Evolutionary conservation across 202 grass and related monocot species (phyloP).

Genomic region (Panicum hallii): DNA sequence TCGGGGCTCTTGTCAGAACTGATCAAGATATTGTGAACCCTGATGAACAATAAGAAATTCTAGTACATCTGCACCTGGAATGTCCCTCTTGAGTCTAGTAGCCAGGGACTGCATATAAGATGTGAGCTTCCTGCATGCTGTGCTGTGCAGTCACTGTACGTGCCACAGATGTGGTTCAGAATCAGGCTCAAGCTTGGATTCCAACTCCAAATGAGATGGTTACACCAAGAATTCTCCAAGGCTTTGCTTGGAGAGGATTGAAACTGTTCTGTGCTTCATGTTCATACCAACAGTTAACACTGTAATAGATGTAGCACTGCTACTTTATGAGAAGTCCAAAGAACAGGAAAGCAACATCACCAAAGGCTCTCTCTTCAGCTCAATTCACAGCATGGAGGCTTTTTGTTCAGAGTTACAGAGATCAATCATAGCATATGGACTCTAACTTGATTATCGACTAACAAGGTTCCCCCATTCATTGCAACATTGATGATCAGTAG

Average conservation of each 20-base stretch:
- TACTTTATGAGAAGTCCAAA: background rate
- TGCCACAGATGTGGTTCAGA: background rate
- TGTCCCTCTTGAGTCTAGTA: background rate
- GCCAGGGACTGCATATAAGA: constrained; percentile 20
- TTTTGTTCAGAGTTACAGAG: background rate
- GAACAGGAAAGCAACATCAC: background rate
- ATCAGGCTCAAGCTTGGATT: background rate
- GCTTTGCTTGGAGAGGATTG: background rate
- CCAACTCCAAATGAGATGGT: background rate
- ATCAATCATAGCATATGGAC: background rate
- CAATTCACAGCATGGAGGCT: background rate
- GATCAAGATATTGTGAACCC: background rate
- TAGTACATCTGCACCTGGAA: background rate
- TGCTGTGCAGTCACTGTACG: background rate
- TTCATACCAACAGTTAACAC: too few species aligned
- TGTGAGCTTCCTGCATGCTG: constrained; percentile 13
- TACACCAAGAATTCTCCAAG: background rate
- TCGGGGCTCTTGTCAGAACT: background rate
- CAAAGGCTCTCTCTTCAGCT: background rate
- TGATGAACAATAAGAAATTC: too few species aligned
- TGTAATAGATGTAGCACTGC: background rate
- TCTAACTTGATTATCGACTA: too few species aligned
- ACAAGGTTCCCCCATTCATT: background rate
- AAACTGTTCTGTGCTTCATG: background rate
- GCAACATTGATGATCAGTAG: background rate